These are phyloP conservation scores for Skeletonema potamos DNA, from an alignment of 108 stramenopile genomes.

Conservation along the genomic window DNA sequence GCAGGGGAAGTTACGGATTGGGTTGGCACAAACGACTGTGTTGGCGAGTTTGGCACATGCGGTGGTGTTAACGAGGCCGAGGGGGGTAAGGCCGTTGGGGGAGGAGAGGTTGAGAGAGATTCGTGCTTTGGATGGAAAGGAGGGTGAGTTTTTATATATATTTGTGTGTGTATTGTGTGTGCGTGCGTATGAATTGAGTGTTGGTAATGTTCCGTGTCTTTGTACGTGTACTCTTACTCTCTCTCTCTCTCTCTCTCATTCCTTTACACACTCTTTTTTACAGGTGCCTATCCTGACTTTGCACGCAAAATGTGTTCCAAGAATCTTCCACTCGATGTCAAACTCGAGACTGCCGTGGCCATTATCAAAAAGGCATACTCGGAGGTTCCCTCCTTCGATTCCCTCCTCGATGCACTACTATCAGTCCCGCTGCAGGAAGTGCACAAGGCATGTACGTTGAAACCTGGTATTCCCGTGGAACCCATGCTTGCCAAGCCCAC, in stretches of 20 bases:
- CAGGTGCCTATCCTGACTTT: conserved; percentile 48
- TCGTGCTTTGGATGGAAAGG: conserved; percentile 38
- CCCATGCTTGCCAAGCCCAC: conserved; percentile 99
- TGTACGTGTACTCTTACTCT: no score
- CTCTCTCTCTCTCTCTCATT: conserved; percentile 5
- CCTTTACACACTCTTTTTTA: not conserved
- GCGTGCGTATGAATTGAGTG: no score
- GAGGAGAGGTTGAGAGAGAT: conserved; percentile 35
- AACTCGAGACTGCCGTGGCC: conserved; percentile 83
- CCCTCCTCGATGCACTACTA: conserved; percentile 85
- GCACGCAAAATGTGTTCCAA: conserved; percentile 45
- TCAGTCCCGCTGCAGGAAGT: conserved; percentile 70
- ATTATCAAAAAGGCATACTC: conserved; percentile 96
- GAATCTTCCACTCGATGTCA: conserved; percentile 56
- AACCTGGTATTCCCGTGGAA: conserved; percentile 94
- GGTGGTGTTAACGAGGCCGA: conserved; percentile 59
- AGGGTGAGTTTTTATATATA: conserved; percentile 29
- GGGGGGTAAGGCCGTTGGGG: conserved; percentile 37
- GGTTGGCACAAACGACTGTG: conserved; percentile 94
- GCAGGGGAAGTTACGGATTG: conserved; percentile 98
- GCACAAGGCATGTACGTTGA: conserved; percentile 77
- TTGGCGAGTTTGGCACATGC: conserved; percentile 94
- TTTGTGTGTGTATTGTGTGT: no score
- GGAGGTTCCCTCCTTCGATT: conserved; percentile 92
- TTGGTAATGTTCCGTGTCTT: no score